Evolutionary conservation across 495 filamentous ascomycete species (phyloP).

Genomic region (Tuber umbilicatum): DNA sequence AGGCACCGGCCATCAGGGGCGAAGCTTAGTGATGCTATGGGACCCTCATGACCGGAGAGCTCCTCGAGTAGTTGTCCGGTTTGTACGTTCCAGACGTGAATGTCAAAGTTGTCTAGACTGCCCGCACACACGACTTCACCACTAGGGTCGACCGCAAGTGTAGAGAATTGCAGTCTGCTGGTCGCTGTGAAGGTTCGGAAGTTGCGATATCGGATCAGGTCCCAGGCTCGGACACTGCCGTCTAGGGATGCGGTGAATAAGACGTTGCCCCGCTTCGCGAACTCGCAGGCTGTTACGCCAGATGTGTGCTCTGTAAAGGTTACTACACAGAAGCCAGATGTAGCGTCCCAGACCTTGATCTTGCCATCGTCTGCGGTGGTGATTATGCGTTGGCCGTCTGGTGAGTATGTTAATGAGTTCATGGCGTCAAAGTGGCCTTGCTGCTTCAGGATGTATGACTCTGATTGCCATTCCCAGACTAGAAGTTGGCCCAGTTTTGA

Average conservation of each 20-base stretch:
- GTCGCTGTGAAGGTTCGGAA: slow-evolving; percentile 95
- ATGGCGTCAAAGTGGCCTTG: slow-evolving; percentile 97
- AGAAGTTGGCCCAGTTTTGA: slow-evolving; percentile 88
- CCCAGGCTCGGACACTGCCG: slow-evolving; percentile 91
- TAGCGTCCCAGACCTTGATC: slow-evolving; percentile 95
- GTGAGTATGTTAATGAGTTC: slow-evolving; percentile 87
- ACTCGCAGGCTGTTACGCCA: slow-evolving; percentile 91
- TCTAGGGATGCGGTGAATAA: slow-evolving; percentile 91
- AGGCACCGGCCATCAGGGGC: slow-evolving; percentile 74
- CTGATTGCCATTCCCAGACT: slow-evolving; percentile 99
- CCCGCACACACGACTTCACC: slow-evolving; percentile 94
- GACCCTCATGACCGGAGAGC: slow-evolving; percentile 87
- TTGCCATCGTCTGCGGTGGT: slow-evolving; percentile 94
- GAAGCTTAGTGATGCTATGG: slow-evolving; percentile 79
- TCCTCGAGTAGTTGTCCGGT: slow-evolving; percentile 91
- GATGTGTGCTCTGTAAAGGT: slow-evolving; percentile 96
- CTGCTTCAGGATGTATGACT: slow-evolving; percentile 98
- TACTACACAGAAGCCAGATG: slow-evolving; percentile 93
- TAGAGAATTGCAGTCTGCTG: slow-evolving; percentile 82
- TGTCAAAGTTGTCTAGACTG: slow-evolving; percentile 89
- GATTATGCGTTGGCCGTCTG: slow-evolving; percentile 84
- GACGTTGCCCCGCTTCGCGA: slow-evolving; percentile 87
- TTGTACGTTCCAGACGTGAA: slow-evolving; percentile 97
- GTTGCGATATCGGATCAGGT: slow-evolving; percentile 91
- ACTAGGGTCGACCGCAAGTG: slow-evolving; percentile 88